Evolutionary conservation across 257 asterid genomes (phyloP).

Genomic region (Primulina eburnea): DNA sequence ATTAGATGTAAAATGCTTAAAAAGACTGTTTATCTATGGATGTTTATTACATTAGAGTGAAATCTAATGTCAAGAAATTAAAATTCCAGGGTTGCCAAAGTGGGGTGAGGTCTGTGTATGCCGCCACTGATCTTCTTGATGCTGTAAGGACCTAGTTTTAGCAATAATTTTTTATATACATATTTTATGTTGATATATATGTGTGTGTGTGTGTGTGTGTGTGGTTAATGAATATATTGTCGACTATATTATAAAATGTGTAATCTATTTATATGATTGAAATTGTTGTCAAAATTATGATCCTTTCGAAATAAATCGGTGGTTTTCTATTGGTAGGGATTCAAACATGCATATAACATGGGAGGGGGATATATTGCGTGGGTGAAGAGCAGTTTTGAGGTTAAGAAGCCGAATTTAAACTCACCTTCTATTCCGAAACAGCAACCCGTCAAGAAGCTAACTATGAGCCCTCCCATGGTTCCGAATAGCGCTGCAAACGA

Average conservation of each 20-base stretch:
- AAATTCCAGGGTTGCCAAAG: slow-evolving; percentile 72
- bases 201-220: no score
- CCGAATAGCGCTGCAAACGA: background rate
- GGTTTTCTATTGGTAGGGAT: slow-evolving; percentile 38
- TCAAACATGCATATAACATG: slow-evolving; percentile 64
- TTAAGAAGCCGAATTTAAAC: background rate
- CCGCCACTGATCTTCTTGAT: slow-evolving; percentile 60
- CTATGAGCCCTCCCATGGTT: background rate
- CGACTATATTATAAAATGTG: no score
- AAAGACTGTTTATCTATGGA: background rate
- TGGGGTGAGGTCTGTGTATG: slow-evolving; percentile 79
- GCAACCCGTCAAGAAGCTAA: background rate
- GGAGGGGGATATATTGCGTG: slow-evolving; percentile 54
- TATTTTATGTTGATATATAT: no score
- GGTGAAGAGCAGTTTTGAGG: background rate
- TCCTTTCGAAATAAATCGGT: no score
- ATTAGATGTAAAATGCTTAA: no score
- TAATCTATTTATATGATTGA: background rate
- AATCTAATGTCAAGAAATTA: background rate
- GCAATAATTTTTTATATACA: no score
- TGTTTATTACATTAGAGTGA: background rate
- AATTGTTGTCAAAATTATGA: background rate
- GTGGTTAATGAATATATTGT: background rate
- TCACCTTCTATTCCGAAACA: background rate
- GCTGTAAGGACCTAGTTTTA: slow-evolving; percentile 44